Conservation (phyloP, 768 basidiomycete species). For the Daedaleopsis sinensis region DNA sequence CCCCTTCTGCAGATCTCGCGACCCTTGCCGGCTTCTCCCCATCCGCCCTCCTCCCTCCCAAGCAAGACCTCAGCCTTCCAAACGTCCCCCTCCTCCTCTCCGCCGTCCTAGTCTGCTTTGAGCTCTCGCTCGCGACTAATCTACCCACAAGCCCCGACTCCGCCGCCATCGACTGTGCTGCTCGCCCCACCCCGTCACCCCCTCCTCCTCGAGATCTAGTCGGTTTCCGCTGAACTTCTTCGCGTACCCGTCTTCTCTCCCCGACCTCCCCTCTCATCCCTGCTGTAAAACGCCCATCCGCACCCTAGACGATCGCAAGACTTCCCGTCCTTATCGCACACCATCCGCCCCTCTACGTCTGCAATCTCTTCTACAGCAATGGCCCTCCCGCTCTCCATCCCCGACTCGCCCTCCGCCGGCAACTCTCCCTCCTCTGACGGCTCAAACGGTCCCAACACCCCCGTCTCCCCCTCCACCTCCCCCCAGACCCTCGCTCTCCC, state of each 20-base stretch:
- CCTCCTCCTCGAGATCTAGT: conserved; percentile 47
- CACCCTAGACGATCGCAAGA: conserved; percentile 20
- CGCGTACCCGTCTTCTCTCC: conserved; percentile 43
- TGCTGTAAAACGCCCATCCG: conserved; percentile 28
- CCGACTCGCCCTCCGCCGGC: conserved; percentile 40
- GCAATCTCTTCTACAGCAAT: conserved; percentile 27
- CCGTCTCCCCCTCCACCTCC: conserved; percentile 43
- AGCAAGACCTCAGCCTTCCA: conserved; percentile 25
- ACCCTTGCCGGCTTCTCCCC: conserved; percentile 87
- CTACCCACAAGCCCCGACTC: conserved; percentile 35
- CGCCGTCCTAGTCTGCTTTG: conserved; percentile 34
- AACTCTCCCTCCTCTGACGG: conserved; percentile 47
- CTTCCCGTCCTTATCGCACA: conserved; percentile 25
- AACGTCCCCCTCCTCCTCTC: conserved; percentile 34
- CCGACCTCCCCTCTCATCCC: conserved; percentile 11
- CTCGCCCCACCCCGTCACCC: conserved; percentile 19
- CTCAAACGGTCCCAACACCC: conserved; percentile 51
- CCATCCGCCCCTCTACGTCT: conserved; percentile 23
- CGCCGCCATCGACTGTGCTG: conserved; percentile 14
- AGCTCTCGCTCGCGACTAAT: conserved; percentile 45
- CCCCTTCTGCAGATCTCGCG: conserved; percentile 70
- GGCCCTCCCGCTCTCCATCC: conserved; percentile 42
- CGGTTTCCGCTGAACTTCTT: conserved; percentile 51
- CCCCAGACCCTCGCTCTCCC: conserved; percentile 42
- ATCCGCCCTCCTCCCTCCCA: conserved; percentile 41